A percentile compares a stretch with the other conserved stretches of the same genome.
Conservation (phyloP, 2,329 filamentous ascomycete genomes). For the Hortaea sp. region DNA sequence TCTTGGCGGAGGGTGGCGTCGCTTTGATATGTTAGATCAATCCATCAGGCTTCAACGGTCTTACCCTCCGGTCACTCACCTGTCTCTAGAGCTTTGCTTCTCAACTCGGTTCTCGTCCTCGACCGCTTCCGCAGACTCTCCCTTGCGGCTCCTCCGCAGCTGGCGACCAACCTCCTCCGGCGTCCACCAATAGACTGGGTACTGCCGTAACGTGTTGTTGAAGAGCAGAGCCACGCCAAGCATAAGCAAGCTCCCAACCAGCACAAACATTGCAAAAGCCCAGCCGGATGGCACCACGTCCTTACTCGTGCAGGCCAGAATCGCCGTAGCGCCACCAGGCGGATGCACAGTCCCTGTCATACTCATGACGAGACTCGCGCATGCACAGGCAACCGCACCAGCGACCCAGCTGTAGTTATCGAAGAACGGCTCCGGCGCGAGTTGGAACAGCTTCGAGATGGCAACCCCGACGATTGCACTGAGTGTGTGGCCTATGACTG, state of each 20-base stretch:
- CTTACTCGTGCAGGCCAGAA: conserved; percentile 33
- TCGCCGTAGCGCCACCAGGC: conserved; percentile 40
- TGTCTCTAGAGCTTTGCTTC: neutral
- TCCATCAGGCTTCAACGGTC: neutral
- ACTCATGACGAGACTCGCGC: conserved; percentile 36
- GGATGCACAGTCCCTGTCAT: conserved; percentile 40
- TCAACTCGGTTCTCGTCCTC: neutral
- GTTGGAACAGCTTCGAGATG: conserved; percentile 36
- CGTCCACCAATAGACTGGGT: conserved; percentile 43
- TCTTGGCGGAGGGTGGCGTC: conserved; percentile 12
- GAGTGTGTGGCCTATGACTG: conserved; percentile 36
- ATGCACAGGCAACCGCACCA: conserved; percentile 33
- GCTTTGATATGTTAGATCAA: neutral
- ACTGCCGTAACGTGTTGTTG: conserved; percentile 39
- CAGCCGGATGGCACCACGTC: conserved; percentile 35
- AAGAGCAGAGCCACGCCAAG: conserved; percentile 31
- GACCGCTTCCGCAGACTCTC: neutral
- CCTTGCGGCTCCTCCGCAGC: conserved; percentile 5
- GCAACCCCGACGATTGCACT: conserved; percentile 35
- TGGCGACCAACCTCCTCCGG: conserved; percentile 26
- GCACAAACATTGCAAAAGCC: conserved; percentile 34
- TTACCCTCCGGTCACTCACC: neutral
- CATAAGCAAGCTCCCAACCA: conserved; percentile 35
- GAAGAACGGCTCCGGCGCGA: conserved; percentile 27
- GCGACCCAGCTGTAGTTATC: conserved; percentile 34